Evolutionary conservation across 495 filamentous ascomycete species (phyloP).

Genomic region (Neurospora intermedia): DNA sequence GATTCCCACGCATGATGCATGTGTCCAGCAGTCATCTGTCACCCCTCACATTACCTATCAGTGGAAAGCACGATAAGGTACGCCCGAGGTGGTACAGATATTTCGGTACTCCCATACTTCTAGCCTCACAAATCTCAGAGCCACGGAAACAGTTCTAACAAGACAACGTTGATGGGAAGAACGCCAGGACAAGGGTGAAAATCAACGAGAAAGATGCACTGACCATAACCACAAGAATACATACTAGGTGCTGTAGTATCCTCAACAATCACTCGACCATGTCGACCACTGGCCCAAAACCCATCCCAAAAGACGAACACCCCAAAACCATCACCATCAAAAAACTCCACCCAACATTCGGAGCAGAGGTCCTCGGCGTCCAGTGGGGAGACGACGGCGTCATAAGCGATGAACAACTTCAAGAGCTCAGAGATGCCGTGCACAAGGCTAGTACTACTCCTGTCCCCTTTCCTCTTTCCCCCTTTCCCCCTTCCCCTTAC

Average conservation of each 20-base stretch:
- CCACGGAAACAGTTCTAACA: background rate
- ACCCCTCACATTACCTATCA: background rate
- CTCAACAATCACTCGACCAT: background rate
- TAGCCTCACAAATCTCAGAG: too few relatives aligned
- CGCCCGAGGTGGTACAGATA: background rate
- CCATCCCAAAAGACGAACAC: conserved; percentile 14
- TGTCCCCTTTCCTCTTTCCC: background rate
- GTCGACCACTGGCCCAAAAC: background rate
- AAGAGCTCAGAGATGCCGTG: conserved; percentile 37
- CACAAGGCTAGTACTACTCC: conserved; percentile 27
- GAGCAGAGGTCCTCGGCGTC: conserved; percentile 43
- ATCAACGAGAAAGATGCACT: background rate
- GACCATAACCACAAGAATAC: background rate
- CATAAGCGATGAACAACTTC: conserved; percentile 34
- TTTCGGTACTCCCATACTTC: background rate
- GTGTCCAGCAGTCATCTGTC: background rate
- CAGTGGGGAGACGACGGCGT: conserved; percentile 26
- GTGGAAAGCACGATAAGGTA: background rate
- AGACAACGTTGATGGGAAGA: background rate
- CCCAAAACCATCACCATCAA: conserved; percentile 31
- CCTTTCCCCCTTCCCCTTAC: background rate
- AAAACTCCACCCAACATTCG: conserved; percentile 43
- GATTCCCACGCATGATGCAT: background rate
- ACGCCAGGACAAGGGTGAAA: background rate
- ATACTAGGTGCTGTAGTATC: background rate